phyloP scores from a whole-genome alignment of 2,329 filamentous ascomycete genomes.

The Alternaria sp. region DNA sequence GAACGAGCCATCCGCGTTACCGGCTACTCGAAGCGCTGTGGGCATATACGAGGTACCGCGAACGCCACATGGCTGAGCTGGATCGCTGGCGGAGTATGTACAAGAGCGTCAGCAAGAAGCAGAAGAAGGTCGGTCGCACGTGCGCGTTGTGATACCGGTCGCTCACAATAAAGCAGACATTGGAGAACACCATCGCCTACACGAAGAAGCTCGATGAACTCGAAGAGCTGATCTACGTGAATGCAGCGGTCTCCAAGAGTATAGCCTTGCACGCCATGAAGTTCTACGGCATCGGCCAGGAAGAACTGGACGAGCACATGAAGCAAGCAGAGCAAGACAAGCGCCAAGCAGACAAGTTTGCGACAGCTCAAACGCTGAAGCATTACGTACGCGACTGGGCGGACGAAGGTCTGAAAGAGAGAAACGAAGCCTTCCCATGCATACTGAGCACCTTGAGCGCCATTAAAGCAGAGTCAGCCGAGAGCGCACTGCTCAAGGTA shows the following conservation, averaged over 20 bases:
- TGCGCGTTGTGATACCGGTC: no score
- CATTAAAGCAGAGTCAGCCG: neutral
- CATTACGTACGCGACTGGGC: conserved; percentile 66
- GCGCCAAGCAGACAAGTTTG: conserved; percentile 52
- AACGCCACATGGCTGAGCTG: conserved; percentile 27
- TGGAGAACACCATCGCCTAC: conserved; percentile 29
- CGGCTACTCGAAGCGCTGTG: conserved; percentile 29
- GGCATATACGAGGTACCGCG: conserved; percentile 24
- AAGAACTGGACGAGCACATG: conserved; percentile 55
- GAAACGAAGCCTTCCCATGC: conserved; percentile 49
- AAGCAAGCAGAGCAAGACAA: conserved; percentile 47
- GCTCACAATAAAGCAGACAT: conserved; percentile 6
- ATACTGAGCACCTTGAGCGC: conserved; percentile 35
- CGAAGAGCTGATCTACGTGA: conserved; percentile 53
- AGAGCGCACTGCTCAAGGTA: conserved; percentile 42
- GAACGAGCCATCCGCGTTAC: conserved; percentile 22
- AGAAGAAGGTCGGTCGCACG: conserved; percentile 23
- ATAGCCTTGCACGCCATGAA: conserved; percentile 55
- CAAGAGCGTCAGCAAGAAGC: conserved; percentile 27
- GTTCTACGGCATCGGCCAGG: conserved; percentile 55
- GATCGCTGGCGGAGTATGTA: conserved; percentile 31
- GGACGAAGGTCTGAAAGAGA: conserved; percentile 54
- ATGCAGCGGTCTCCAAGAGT: conserved; percentile 55
- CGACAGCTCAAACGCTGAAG: conserved; percentile 61
- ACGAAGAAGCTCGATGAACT: conserved; percentile 54